Evolutionary conservation across 1,284 basidiomycete species (phyloP).

Genomic region (Rhizopogon hawkerae): DNA sequence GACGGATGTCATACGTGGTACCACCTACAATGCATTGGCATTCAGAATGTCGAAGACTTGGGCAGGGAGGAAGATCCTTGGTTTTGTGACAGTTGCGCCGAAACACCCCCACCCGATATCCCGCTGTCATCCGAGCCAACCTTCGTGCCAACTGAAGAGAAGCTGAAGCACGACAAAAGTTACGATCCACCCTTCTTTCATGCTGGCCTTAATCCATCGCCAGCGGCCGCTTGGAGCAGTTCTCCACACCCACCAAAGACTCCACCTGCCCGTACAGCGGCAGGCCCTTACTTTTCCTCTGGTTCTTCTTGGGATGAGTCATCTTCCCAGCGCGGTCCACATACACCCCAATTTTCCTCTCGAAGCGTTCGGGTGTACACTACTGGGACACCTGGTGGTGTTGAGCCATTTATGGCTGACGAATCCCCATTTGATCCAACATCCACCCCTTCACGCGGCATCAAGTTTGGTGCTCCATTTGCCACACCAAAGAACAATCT

Average conservation of each 20-base stretch:
- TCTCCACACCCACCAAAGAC: conserved; percentile 35
- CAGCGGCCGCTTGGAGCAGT: conserved; percentile 35
- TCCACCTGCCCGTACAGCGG: conserved; percentile 31
- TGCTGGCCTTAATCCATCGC: conserved; percentile 42
- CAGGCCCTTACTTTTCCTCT: conserved; percentile 31
- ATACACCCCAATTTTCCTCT: conserved; percentile 40
- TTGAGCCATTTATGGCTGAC: conserved; percentile 33
- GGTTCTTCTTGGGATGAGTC: conserved; percentile 39
- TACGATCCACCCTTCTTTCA: conserved; percentile 52
- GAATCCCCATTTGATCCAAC: conserved; percentile 61
- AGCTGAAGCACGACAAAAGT: conserved; percentile 28
- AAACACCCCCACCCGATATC: conserved; percentile 32
- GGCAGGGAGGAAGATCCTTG: conserved; percentile 68
- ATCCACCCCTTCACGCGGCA: conserved; percentile 64
- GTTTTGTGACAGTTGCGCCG: conserved; percentile 55
- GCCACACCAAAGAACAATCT: conserved; percentile 49
- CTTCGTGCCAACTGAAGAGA: conserved; percentile 53
- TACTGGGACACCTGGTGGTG: conserved; percentile 30
- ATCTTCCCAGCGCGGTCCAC: conserved; percentile 33
- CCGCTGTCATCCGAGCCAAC: conserved; percentile 43
- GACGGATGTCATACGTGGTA: conserved; percentile 71
- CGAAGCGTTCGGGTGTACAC: conserved; percentile 40
- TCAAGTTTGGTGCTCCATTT: conserved; percentile 47
- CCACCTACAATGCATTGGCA: conserved; percentile 67
- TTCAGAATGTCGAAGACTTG: conserved; percentile 50